Conservation (phyloP, 768 basidiomycete genomes). For the Boletus vinaceobasis region DNA sequence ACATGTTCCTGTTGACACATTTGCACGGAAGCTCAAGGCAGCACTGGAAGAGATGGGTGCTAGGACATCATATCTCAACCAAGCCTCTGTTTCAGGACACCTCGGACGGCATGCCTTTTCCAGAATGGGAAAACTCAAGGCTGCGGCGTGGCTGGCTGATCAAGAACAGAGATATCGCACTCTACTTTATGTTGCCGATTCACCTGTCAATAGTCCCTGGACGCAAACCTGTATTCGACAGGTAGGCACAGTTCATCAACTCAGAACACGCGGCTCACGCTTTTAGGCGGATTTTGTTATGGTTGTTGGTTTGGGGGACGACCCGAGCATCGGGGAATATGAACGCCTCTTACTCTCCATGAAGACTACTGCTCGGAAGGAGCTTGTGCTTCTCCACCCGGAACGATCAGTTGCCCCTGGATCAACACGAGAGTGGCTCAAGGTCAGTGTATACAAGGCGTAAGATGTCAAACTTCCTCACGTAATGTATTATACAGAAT, state of each 20-base stretch:
- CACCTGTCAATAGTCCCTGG: constrained; percentile 93
- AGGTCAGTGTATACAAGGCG: constrained; percentile 44
- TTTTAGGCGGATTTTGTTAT: constrained; percentile 85
- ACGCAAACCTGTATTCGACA: constrained; percentile 97
- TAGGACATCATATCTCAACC: constrained; percentile 88
- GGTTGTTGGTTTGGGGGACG: constrained; percentile 93
- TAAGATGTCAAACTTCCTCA: constrained; percentile 7
- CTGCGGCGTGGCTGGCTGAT: constrained; percentile 88
- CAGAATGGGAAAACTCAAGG: constrained; percentile 95
- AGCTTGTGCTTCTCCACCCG: constrained; percentile 89
- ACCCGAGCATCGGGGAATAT: constrained; percentile 88
- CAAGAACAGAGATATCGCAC: constrained; percentile 91
- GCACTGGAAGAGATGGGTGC: constrained; percentile 94
- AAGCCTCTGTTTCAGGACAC: constrained; percentile 87
- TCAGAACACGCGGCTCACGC: constrained; percentile 5
- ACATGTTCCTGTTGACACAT: constrained; percentile 84
- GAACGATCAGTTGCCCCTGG: constrained; percentile 87
- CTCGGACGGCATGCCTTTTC: constrained; percentile 95
- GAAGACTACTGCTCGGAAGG: constrained; percentile 98
- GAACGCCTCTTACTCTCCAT: constrained; percentile 89
- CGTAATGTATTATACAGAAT: constrained; percentile 45
- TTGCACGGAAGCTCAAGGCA: constrained; percentile 82
- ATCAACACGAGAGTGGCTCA: constrained; percentile 93
- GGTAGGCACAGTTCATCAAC: constrained; percentile 38
- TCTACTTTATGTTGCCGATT: constrained; percentile 95